Base-by-base conservation (phyloP, 164 flowering plant genomes). In the Sedum album region DNA sequence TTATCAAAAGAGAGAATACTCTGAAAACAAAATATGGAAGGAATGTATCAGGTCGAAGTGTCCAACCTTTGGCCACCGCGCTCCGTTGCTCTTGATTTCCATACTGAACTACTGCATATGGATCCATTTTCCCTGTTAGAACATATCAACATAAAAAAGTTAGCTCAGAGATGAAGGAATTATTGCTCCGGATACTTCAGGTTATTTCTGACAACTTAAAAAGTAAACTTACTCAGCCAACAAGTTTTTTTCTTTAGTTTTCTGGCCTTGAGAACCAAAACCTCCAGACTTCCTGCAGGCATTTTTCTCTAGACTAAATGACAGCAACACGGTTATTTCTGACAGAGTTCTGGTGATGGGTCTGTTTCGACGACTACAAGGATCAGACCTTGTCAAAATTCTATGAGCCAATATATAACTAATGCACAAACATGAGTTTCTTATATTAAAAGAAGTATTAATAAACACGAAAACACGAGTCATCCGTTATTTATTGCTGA, bases 211-310 rank as follows among this genome's bases (percentile, higher is more conserved):
- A 49, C 6, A 53, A 55, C 25, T 8, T 2, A 55, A 26, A 25
- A 55, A 55, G 30, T 25, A 55, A 25, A 55, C 61, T 55, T 17
- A 55, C 61, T 26, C 30, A 55, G 31, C 25, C 61, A 55, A 55
- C 61, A 55, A 55, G 61, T 6, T 55, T 55, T 55, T 31, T 55
- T 55, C 61, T 55, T 55, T 13, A 55, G 61, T 55, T 49, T 49
- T 11, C 61, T 26, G 31, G 61, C 61, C 61, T 55, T 55, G 61
- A 55, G 61, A 55, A 55, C 21, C 15, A 25, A 31, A 55, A 55
- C 61, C 61, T 55, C 61, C 31, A 55, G 17, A 55, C 30, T 26
- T 55, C 61, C 61, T 8, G 61, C 61, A 55, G 61, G 17, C 61
- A 55, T 55, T 55, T 55, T 14, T 55, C 61, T 51, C 6, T 5